Evolutionary conservation across 2,329 filamentous ascomycete genomes (phyloP).

Genomic region (Pseudocercospora ulei): DNA sequence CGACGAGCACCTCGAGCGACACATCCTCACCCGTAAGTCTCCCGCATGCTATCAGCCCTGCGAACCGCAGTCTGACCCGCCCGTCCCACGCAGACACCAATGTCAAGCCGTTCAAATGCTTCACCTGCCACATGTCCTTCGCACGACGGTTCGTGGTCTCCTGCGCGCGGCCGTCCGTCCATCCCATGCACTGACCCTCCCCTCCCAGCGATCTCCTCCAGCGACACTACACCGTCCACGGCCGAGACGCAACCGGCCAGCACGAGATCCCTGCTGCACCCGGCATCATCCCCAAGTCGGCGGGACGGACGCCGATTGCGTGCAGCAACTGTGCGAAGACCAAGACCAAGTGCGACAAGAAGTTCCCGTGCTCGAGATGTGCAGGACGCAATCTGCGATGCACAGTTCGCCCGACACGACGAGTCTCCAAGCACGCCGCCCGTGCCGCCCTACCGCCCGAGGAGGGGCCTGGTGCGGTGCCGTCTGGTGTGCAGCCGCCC

Average conservation of each 20-base stretch:
- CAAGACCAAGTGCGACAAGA: slow-evolving; percentile 48
- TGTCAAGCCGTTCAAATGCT: slow-evolving; percentile 49
- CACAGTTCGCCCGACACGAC: slow-evolving; percentile 41
- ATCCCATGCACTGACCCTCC: slow-evolving; percentile 12
- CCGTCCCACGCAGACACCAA: slow-evolving; percentile 39
- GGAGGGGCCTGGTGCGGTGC: slow-evolving; percentile 27
- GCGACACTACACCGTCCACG: slow-evolving; percentile 46
- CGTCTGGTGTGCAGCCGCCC: slow-evolving; percentile 20
- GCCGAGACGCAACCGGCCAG: slow-evolving; percentile 42
- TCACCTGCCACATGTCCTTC: slow-evolving; percentile 48
- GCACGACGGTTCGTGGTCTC: slow-evolving; percentile 41
- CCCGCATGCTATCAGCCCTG: too few species aligned
- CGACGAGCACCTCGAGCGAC: slow-evolving; percentile 46
- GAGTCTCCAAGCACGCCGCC: slow-evolving; percentile 40
- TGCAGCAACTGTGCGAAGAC: slow-evolving; percentile 48
- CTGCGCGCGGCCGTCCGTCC: slow-evolving; percentile 8
- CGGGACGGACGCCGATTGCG: slow-evolving; percentile 45
- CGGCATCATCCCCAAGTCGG: slow-evolving; percentile 46
- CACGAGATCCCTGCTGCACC: slow-evolving; percentile 42
- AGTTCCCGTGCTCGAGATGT: slow-evolving; percentile 47
- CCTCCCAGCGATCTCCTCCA: slow-evolving; percentile 42
- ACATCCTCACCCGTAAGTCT: slow-evolving; percentile 45
- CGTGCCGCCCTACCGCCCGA: slow-evolving; percentile 29
- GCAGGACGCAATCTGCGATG: slow-evolving; percentile 43
- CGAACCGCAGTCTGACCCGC: too few species aligned